Evolutionary conservation across 306 rosid genomes (phyloP), one percentile per base, ranked within the genome.

Genomic region (Lithocarpus polystachyus): DNA sequence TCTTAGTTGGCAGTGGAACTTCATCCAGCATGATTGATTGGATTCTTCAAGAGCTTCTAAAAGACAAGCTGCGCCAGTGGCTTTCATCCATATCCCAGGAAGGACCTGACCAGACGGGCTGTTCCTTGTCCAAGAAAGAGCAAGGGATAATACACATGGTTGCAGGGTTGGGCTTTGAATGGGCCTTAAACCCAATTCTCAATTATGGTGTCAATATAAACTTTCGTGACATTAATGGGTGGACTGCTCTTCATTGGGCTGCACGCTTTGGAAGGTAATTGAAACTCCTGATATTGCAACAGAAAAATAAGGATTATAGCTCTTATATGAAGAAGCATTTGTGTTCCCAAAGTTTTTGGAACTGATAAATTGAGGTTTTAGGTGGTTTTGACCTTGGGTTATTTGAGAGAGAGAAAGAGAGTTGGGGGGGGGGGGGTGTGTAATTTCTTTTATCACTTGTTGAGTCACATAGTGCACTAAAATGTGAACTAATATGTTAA

Each of bases 171-270:
- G 99, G 96, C 57, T 93, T 86, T 71, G 91, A 88, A 79, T 96
- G 99, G 99, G 98, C 99, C 75, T 78, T 96, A 84, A 89, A 71
- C 82, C 93, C 93, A 29, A 87, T 93, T 79, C 96, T 96, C 75
- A 82, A 84, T 80, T 85, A 74, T 73, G 96, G 98, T 22, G 91
- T 93, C 77, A 87, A 81, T 87, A 79, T 96, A 83, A 91, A 96
- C 81, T 96, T 96, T 86, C 98, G 99, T 23, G 99, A 96, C 87
- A 90, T 96, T 76, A 96, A 75, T 22, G 99, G 99, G 37, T 87
- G 93, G 94, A 93, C 97, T 31, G 98, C 99, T 75, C 90, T 96
- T 51, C 99, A 96, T 64, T 96, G 98, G 98, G 98, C 99, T 23
- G 97, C 98, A 64, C 89, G 86, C 71, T 91, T 91, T 78, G 99